A percentile compares a stretch with the other conserved stretches of the same genome.
phyloP scores from a whole-genome alignment of 139 green algal species.

The Micractinium conductrix region DNA sequence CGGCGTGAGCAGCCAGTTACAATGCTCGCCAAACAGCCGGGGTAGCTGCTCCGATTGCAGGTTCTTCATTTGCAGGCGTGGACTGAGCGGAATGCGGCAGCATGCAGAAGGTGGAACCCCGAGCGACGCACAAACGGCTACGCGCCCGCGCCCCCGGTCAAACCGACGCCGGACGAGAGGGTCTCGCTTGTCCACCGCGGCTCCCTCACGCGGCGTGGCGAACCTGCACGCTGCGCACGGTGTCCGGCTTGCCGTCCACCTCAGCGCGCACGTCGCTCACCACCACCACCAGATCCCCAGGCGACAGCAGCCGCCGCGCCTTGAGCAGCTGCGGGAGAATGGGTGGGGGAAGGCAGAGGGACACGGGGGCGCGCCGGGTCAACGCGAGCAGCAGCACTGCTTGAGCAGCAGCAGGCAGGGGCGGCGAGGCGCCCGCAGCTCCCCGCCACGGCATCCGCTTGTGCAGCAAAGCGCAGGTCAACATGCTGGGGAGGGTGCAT shows the following conservation, averaged over 20 bases:
- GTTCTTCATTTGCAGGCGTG: too few species aligned
- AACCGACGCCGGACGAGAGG: too few species aligned
- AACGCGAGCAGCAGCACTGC: neutral
- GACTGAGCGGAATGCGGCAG: too few species aligned
- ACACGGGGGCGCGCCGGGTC: too few species aligned
- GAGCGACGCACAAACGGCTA: too few species aligned
- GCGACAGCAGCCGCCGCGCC: slow-evolving; percentile 60
- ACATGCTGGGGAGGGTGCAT: too few species aligned
- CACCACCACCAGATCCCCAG: slow-evolving; percentile 77
- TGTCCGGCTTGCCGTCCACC: slow-evolving; percentile 28
- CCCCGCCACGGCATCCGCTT: neutral
- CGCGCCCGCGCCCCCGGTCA: too few species aligned
- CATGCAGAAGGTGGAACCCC: too few species aligned
- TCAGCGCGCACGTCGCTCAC: slow-evolving; percentile 70
- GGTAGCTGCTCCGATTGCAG: too few species aligned
- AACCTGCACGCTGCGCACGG: slow-evolving; percentile 72
- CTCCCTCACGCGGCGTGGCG: slow-evolving; percentile 55
- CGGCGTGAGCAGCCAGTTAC: too few species aligned
- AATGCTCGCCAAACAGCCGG: too few species aligned
- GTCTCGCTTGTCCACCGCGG: too few species aligned
- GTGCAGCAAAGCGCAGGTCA: neutral
- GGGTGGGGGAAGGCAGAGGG: neutral
- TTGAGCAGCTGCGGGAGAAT: slow-evolving; percentile 63
- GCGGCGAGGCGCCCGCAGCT: slow-evolving; percentile 13
- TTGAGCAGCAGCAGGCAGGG: neutral